Conservation (phyloP, 257 asterid species). For the Osmanthus fragrans region DNA sequence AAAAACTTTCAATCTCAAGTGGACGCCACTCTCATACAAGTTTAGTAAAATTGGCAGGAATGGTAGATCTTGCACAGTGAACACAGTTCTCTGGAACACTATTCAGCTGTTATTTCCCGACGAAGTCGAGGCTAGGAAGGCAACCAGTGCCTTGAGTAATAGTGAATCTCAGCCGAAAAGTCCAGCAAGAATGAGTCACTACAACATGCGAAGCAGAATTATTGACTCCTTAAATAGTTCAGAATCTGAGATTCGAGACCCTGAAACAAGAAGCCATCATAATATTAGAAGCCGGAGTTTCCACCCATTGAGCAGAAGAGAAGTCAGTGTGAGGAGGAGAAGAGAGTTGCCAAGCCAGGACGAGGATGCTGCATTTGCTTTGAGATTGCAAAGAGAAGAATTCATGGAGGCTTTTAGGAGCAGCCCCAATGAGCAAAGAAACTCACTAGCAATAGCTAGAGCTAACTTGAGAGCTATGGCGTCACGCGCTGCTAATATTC, state of each 20-base stretch:
- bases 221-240: conserved; percentile 43
- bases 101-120: conserved; percentile 85
- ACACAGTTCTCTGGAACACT: conserved; percentile 96
- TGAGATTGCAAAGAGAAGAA: conserved; percentile 91
- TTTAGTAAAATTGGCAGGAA: conserved; percentile 47
- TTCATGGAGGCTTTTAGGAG: conserved; percentile 54
- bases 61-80: conserved; percentile 79
- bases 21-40: too few relatives aligned
- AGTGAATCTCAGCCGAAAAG: background rate
- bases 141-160: conserved; percentile 1
- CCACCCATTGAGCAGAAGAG: background rate
- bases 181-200: conserved; percentile 31
- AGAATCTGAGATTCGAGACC: conserved; percentile 31
- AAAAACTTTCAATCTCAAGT: too few relatives aligned
- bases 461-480: conserved; percentile 94
- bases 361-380: conserved; percentile 85
- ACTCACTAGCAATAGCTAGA: conserved; percentile 57
- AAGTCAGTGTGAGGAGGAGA: background rate
- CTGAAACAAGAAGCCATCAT: too few relatives aligned
- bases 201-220: conserved; percentile 31
- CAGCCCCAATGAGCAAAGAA: conserved; percentile 18
- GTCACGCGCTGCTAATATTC: conserved; percentile 51
- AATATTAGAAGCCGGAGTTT: conserved; percentile 29
- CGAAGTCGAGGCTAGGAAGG: conserved; percentile 78
- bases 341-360: conserved; percentile 53